Conservation (phyloP, 108 stramenopile genomes). For the Ochromonas danica region DNA sequence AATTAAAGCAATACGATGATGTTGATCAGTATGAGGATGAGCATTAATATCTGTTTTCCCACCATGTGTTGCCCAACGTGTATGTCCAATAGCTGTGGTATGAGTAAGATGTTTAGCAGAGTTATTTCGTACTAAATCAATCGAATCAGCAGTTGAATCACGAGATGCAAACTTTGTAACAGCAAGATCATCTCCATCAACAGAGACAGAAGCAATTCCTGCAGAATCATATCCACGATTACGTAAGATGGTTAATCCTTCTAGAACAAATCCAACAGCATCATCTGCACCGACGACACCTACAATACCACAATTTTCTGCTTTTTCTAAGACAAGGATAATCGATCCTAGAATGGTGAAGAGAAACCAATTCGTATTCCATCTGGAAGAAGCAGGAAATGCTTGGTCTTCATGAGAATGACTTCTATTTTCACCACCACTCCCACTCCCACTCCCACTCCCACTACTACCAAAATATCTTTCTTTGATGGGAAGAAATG, state of each 20-base stretch:
- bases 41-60: conserved; percentile 97
- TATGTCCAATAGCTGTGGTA: conserved; percentile 91
- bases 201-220: conserved; percentile 82
- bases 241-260: conserved; percentile 90
- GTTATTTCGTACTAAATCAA: conserved; percentile 74
- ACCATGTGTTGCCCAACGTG: conserved; percentile 99
- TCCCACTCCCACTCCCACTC: too few species aligned
- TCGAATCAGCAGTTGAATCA: conserved; percentile 84
- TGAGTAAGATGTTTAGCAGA: conserved; percentile 66
- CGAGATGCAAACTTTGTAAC: conserved; percentile 89
- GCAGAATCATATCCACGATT: conserved; percentile 98
- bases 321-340: neutral
- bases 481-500: too few species aligned
- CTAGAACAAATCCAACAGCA: conserved; percentile 62
- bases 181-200: conserved; percentile 42
- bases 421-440: too few species aligned
- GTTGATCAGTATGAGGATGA: conserved; percentile 90
- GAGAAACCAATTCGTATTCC: too few species aligned
- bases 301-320: conserved; percentile 46
- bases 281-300: conserved; percentile 42
- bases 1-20: conserved; percentile 91
- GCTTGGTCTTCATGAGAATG: too few species aligned
- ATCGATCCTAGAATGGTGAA: neutral
- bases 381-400: too few species aligned
- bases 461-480: too few species aligned